Conservation (phyloP, 371 early-diverging fungal species). For the Lichtheimia corymbifera region DNA sequence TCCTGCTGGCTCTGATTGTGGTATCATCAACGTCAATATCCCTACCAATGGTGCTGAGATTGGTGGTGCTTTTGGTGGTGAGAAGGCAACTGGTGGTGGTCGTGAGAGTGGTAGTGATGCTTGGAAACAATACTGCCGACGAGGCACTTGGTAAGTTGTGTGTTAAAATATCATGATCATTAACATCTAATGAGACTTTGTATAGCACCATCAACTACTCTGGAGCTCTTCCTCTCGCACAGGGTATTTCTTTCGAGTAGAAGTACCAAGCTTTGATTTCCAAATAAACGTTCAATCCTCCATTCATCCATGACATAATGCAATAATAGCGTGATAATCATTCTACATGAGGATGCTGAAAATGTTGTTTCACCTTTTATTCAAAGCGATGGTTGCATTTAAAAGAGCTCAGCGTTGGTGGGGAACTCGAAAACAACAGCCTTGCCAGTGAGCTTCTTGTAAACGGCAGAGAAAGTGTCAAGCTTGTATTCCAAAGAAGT, state of each 20-base stretch:
- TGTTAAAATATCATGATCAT: conserved; percentile 1
- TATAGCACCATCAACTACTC: conserved; percentile 88
- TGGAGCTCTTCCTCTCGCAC: conserved; percentile 92
- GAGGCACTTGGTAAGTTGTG: conserved; percentile 59
- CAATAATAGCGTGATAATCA: no score
- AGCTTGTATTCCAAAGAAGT: conserved; percentile 97
- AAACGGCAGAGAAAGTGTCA: conserved; percentile 94
- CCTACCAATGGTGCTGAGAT: conserved; percentile 98
- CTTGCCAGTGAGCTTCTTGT: conserved; percentile 96
- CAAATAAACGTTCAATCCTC: no score
- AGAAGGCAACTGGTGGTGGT: conserved; percentile 97
- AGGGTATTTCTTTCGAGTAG: conserved; percentile 96
- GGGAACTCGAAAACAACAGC: conserved; percentile 97
- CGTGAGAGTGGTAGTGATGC: conserved; percentile 93
- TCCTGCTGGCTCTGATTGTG: conserved; percentile 93
- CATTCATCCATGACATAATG: no score
- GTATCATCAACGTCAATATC: conserved; percentile 96
- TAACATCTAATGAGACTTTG: background rate
- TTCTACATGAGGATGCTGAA: no score
- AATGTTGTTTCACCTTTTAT: background rate
- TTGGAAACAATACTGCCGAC: conserved; percentile 92
- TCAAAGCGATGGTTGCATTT: conserved; percentile 5
- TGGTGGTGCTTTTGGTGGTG: conserved; percentile 97
- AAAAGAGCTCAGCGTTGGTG: conserved; percentile 39
- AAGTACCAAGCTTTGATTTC: background rate